Evolutionary conservation across 306 rosid species (phyloP), one percentile per base, ranked within the genome.

Genomic region (Mucuna pruriens): DNA sequence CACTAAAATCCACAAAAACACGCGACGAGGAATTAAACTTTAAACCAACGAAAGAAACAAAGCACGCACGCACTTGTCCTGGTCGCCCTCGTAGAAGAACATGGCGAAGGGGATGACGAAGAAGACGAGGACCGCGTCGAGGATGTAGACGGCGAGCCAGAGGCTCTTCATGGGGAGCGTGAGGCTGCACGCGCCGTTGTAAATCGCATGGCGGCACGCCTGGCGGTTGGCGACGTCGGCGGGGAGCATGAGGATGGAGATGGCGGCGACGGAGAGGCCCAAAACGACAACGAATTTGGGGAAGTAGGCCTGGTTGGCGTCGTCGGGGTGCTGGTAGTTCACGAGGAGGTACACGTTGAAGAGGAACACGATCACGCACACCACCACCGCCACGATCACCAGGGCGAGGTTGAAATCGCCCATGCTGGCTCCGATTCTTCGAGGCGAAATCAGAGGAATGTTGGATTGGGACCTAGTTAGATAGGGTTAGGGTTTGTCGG

Each of bases 41-140:
- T 3, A 29, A 29, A 29, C 1, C 31, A 29, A 29, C 31, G 31
- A 29, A 29, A 1, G 31, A 29, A 29, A 29, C 31, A 3, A 29
- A 3, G 31, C 20, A 2, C n/a, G n/a, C n/a, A 86, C 92, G 63
- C 83, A 95, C 99, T 95, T 95, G 91, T 95, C 99, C 81, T 90
- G 99, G 94, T 95, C 99, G 36, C 99, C 99, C 88, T 95, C 99
- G 78, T 95, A 95, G 90, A 77, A 95, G 85, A 95, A 95, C 98
- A 95, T 95, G 2, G 99, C 94, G 38, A 95, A 95, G 49, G 99
- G 99, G 68, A 95, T 95, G 48, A 95, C 57, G 80, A 95, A 92
- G 91, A 95, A 95, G 8, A 95, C 99, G 16, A 95, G 98, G 25
- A 95, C 80, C 0, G 97, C 99, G 40, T 93, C 99, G 23, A 84